Evolutionary conservation across 495 filamentous ascomycete genomes (phyloP).

Genomic region (Aspergillus saccharolyticus): DNA sequence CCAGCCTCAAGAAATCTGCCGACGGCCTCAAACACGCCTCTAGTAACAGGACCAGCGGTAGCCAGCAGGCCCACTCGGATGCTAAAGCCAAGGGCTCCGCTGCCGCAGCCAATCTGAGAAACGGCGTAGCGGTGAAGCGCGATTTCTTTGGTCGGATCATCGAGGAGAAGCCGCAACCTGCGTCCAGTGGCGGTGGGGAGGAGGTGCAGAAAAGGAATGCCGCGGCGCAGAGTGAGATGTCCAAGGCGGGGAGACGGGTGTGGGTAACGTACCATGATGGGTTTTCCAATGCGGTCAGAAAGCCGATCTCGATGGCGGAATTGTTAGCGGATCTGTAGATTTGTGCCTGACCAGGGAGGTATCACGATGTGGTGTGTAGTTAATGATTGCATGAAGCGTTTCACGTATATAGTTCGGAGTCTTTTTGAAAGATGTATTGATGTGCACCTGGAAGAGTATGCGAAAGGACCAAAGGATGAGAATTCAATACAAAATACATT

Average conservation of each 20-base stretch:
- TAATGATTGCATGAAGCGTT: constrained; percentile 8
- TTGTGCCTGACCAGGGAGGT: background rate
- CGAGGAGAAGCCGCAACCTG: constrained; percentile 35
- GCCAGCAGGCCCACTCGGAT: too few relatives aligned
- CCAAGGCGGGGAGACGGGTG: constrained; percentile 53
- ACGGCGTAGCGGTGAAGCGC: constrained; percentile 53
- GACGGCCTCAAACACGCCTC: constrained; percentile 40
- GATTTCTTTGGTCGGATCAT: constrained; percentile 88
- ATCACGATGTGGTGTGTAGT: too few relatives aligned
- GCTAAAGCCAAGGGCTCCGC: background rate
- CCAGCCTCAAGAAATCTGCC: constrained; percentile 42
- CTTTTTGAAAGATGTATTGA: too few relatives aligned
- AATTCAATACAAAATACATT: too few relatives aligned
- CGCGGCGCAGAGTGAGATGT: constrained; percentile 28
- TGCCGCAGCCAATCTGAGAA: background rate
- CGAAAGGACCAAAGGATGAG: too few relatives aligned
- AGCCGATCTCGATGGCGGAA: constrained; percentile 82
- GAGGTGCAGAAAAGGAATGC: constrained; percentile 7
- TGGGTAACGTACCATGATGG: constrained; percentile 97
- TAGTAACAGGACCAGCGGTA: constrained; percentile 18
- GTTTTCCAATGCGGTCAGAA: constrained; percentile 92
- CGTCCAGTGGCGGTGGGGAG: too few relatives aligned
- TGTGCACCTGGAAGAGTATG: too few relatives aligned
- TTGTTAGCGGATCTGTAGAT: constrained; percentile 52
- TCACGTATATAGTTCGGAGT: background rate